Base-by-base conservation (phyloP, 225 moss, liverwort and hornwort species). In the Thuidium tamariscinum region DNA sequence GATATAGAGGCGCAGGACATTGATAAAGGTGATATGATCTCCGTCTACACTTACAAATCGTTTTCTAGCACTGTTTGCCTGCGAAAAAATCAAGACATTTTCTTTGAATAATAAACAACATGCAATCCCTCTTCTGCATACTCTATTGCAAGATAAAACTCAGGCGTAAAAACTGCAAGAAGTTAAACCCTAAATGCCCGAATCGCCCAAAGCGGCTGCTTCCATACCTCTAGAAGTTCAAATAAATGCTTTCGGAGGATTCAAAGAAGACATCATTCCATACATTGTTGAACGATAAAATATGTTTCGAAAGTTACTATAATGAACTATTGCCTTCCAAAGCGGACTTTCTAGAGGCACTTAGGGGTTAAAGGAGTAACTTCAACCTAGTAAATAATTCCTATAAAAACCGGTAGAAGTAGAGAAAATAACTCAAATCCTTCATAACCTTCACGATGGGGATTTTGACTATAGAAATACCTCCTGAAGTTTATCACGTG, bases 401-500 rank as follows among this genome's bases (percentile, higher is more conserved):
- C 74, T 61, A 61, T 19, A 51, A 2, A 76, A 70, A 37, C 62
- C 36, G 26, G 14, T 61, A 46, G 41, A 65, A 26, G 10, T 32
- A 70, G 41, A 44, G 9, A 63, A 39, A 54, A 41, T 37, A 54
- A 74, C 52, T 71, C 20, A 48, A 14, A 39, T n/a, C 74, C 67
- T 73, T 36, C 37, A 42, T 37, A 59, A 56, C n/a, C 27, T 85
- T 82, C 62, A 84, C 79, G 79, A 37, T 52, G 78, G 68, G 44
- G 23, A 56, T 16, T 83, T 64, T 12, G 9, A 52, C 12, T 51
- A 54, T 19, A 51, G 27, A 46, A 55, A 74, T 95, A 99, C 99
- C 99, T 99, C 97, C 81, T 96, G 95, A 62, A 96, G 86, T 92
- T 97, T 99, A 84, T 97, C 96, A 42, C 96, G 94, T 21, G 99